Conservation (phyloP, 1,284 basidiomycete species). For the Cutaneotrichosporon dermatis region DNA sequence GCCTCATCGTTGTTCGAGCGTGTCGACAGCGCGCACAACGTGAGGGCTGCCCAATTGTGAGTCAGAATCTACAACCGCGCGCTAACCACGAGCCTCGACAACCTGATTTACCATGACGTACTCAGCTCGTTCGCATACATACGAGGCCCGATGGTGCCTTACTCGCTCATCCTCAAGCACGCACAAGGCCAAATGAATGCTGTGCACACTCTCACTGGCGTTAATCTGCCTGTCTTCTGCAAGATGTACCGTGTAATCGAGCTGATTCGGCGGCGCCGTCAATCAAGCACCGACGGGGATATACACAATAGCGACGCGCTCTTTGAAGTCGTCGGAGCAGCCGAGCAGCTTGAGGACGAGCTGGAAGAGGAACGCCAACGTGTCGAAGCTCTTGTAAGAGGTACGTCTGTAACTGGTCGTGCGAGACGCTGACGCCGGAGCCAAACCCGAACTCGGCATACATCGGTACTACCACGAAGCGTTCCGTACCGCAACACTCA, state of each 20-base stretch:
- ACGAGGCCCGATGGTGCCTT: neutral
- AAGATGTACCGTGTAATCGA: neutral
- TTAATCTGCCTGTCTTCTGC: neutral
- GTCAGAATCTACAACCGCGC: neutral
- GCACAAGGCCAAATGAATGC: neutral
- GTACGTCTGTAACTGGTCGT: neutral
- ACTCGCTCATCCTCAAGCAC: neutral
- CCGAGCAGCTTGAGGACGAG: conserved; percentile 1
- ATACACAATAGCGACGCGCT: neutral
- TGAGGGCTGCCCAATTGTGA: neutral
- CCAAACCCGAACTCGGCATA: neutral
- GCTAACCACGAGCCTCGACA: neutral
- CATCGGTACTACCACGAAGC: conserved; percentile 1
- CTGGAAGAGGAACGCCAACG: neutral
- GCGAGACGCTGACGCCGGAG: neutral
- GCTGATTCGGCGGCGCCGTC: neutral
- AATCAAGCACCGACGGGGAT: neutral
- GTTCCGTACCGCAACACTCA: neutral
- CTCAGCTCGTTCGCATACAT: conserved; percentile 1
- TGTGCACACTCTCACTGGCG: neutral
- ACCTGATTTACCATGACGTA: conserved; percentile 1
- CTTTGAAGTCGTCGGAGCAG: neutral
- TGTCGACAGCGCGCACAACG: neutral
- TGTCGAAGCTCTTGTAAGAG: neutral
- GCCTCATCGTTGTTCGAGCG: neutral